Evolutionary conservation across 2,329 filamentous ascomycete species (phyloP).

Genomic region (Endothia cerciana): DNA sequence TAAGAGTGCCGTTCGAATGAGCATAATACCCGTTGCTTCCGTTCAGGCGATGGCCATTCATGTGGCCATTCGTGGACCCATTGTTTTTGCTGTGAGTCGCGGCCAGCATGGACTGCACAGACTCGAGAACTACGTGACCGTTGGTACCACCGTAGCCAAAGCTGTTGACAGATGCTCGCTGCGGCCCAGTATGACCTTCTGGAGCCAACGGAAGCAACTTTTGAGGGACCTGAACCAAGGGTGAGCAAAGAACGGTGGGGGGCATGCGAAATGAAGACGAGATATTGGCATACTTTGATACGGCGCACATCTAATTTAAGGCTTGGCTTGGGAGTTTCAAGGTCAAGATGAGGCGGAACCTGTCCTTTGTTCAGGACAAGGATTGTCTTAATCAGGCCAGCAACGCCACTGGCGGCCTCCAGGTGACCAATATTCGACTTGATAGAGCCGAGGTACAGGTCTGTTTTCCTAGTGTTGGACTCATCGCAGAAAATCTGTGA

Average conservation of each 20-base stretch:
- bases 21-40: background rate
- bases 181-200: slow-evolving; percentile 2
- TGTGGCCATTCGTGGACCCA: background rate
- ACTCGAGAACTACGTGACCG: slow-evolving; percentile 11
- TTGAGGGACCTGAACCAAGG: background rate
- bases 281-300: slow-evolving; percentile 2
- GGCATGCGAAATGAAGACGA: background rate
- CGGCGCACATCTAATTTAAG: slow-evolving; percentile 1
- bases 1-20: background rate
- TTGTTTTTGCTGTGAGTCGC: background rate
- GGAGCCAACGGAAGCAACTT: slow-evolving; percentile 5
- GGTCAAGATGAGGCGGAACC: slow-evolving; percentile 42
- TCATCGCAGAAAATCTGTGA: slow-evolving; percentile 5
- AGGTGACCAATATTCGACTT: slow-evolving; percentile 34
- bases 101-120: slow-evolving; percentile 4
- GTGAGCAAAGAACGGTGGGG: background rate
- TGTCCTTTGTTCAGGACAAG: slow-evolving; percentile 40
- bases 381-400: slow-evolving; percentile 44
- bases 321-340: slow-evolving; percentile 34
- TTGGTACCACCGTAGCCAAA: slow-evolving; percentile 33
- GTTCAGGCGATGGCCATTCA: background rate
- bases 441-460: slow-evolving; percentile 28
- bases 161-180: slow-evolving; percentile 24
- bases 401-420: slow-evolving; percentile 39
- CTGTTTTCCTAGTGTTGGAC: background rate